phyloP scores from a whole-genome alignment of 352 stramenopile species.

The Pythium chondricola region DNA sequence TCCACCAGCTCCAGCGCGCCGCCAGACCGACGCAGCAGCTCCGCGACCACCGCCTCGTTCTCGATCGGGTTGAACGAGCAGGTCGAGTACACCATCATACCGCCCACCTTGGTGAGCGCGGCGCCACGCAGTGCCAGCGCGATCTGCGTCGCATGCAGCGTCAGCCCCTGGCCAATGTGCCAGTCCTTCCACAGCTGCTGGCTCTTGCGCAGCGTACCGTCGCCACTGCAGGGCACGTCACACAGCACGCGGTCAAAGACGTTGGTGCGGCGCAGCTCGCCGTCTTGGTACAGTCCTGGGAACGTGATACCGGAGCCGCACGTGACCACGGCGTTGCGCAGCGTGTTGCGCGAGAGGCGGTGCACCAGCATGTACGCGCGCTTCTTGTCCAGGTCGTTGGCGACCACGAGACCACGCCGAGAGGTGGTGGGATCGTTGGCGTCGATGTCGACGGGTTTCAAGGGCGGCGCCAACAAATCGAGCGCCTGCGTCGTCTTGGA shows the following conservation, averaged over 20 bases:
- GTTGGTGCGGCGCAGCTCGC: constrained; percentile 47
- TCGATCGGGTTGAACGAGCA: constrained; percentile 99
- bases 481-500: constrained; percentile 98
- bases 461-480: constrained; percentile 70
- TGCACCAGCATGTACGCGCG: constrained; percentile 98
- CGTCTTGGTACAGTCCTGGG: constrained; percentile 78
- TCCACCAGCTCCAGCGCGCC: constrained; percentile 90
- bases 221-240: constrained; percentile 97
- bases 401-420: constrained; percentile 83
- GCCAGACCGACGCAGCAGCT: constrained; percentile 87
- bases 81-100: constrained; percentile 94
- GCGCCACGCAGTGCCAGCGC: constrained; percentile 89
- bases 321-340: constrained; percentile 89
- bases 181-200: constrained; percentile 92
- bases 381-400: constrained; percentile 96
- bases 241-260: constrained; percentile 98
- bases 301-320: constrained; percentile 91
- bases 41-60: constrained; percentile 97
- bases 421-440: constrained; percentile 5
- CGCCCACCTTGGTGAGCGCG: constrained; percentile 86
- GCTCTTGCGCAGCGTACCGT: constrained; percentile 98
- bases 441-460: no score
- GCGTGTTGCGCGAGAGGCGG: constrained; percentile 82
- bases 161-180: constrained; percentile 88
- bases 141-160: constrained; percentile 92